These are phyloP conservation scores for Rhodotorula mucilaginosa DNA, from an alignment of 1,284 basidiomycete species.

Conservation along the genomic window DNA sequence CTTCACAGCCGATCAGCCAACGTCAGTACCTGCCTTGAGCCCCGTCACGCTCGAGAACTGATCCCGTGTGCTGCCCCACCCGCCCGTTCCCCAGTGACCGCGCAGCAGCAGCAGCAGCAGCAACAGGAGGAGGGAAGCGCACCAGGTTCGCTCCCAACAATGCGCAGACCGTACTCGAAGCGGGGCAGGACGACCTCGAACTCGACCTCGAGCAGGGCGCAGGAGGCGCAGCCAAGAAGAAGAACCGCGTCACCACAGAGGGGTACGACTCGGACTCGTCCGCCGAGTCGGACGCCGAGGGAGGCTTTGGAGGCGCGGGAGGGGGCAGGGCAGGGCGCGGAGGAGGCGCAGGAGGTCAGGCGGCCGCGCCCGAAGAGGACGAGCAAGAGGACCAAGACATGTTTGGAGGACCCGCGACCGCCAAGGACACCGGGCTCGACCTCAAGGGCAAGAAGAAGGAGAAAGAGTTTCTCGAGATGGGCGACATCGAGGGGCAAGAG, in stretches of 20 bases:
- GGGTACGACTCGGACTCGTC: slow-evolving; percentile 40
- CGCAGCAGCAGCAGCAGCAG: slow-evolving; percentile 8
- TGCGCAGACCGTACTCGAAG: slow-evolving; percentile 1
- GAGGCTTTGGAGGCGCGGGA: slow-evolving; percentile 31
- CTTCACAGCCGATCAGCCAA: slow-evolving; percentile 14
- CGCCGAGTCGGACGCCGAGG: slow-evolving; percentile 26
- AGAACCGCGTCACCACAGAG: slow-evolving; percentile 32
- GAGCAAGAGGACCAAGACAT: slow-evolving; percentile 64
- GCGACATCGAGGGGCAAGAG: slow-evolving; percentile 94
- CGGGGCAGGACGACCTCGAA: slow-evolving; percentile 31
- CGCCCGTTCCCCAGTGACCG: neutral
- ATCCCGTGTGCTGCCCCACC: neutral
- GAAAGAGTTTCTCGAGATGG: slow-evolving; percentile 70
- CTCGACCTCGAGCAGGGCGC: slow-evolving; percentile 32
- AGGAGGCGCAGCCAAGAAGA: slow-evolving; percentile 1
- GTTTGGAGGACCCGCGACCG: slow-evolving; percentile 73
- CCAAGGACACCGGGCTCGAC: slow-evolving; percentile 26
- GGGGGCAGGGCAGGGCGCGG: slow-evolving; percentile 22
- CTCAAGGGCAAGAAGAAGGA: slow-evolving; percentile 63
- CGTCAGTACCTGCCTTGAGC: neutral
- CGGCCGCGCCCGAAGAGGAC: slow-evolving; percentile 49
- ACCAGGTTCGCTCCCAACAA: slow-evolving; percentile 31
- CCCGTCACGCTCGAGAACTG: neutral
- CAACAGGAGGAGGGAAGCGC: slow-evolving; percentile 27
- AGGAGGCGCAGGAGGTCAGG: slow-evolving; percentile 8